Percentiles rank a stretch among this genome's conserved stretches.
These are phyloP conservation scores for Alternaria atra DNA, from an alignment of 2,329 filamentous ascomycete genomes.

Conservation along the genomic window DNA sequence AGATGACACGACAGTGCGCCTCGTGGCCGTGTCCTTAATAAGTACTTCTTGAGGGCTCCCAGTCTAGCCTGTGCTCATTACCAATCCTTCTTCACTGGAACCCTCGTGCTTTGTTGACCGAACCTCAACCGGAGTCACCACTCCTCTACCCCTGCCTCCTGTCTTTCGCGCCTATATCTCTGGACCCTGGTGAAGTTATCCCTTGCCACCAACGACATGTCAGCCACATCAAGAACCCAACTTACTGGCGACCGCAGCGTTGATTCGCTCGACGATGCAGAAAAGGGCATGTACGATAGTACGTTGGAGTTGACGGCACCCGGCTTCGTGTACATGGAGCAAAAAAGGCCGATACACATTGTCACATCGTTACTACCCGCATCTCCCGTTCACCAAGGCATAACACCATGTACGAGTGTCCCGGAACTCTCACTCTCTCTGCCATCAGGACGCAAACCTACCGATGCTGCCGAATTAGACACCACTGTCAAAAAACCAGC, in stretches of 20 bases:
- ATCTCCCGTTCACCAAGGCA: conserved; percentile 47
- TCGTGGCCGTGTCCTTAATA: conserved; percentile 18
- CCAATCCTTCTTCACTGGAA: conserved; percentile 16
- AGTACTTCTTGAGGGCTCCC: conserved; percentile 19
- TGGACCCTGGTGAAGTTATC: background rate
- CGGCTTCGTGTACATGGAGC: conserved; percentile 39
- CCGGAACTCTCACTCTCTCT: conserved; percentile 42
- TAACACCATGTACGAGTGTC: conserved; percentile 44
- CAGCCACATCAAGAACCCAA: conserved; percentile 25
- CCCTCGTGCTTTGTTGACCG: conserved; percentile 1
- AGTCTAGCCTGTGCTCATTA: conserved; percentile 20
- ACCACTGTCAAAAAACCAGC: conserved; percentile 26
- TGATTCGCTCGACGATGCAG: conserved; percentile 43
- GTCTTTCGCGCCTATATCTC: background rate
- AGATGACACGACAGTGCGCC: conserved; percentile 6
- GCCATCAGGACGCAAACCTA: conserved; percentile 26
- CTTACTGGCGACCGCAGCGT: conserved; percentile 26
- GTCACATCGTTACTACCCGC: conserved; percentile 26
- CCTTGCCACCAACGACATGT: conserved; percentile 32
- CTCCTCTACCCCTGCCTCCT: background rate
- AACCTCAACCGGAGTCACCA: background rate
- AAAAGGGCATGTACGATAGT: conserved; percentile 44
- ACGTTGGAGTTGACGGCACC: conserved; percentile 35
- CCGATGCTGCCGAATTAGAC: conserved; percentile 27
- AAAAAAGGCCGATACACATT: conserved; percentile 18